Base-by-base conservation (phyloP, 768 basidiomycete genomes). In the Tricholoma matsutake region DNA sequence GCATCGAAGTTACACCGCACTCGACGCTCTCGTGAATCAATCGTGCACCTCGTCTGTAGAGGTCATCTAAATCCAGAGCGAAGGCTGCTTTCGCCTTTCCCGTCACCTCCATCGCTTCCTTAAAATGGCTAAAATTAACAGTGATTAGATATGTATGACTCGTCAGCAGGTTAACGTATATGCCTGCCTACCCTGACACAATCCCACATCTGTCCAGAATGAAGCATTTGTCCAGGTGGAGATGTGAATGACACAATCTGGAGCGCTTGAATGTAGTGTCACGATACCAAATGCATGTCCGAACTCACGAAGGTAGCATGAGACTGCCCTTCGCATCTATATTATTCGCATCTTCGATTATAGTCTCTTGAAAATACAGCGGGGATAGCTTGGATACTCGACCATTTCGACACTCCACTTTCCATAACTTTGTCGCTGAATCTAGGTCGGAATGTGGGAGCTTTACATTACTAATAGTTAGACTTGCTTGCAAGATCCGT, bases 161-260 rank as follows among this genome's bases (percentile, higher is more conserved):
- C 35, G n/a, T 7, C 28, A 32, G 18, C 29, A 32, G 28, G 39
- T 20, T n/a, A 37, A 49, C 51, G 37, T 45, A 39, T 51, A 41
- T 29, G 65, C 79, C 57, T 29, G 65, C 79, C 57, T 71, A 86
- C 86, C 86, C 84, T 49, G 77, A 78, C 22, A 77, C 65, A 45
- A 87, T 78, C 20, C 78, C 79, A 62, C 84, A 86, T 70, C 79
- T 72, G 64, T 81, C 81, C 58, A 88, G 74, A 54, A 88, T 82
- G 68, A 86, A 86, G 71, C 84, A 87, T 71, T 88, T 86, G 75
- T 88, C 86, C 32, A 88, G 78, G 71, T 86, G 86, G 64, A 88
- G 82, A 65, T 87, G 85, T 18, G 83, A 79, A 71, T 86, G 86
- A 68, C 85, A 86, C 55, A 87, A 64, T 64, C 73, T 75, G 20